These are phyloP conservation scores for Platismatia glauca DNA, from an alignment of 495 filamentous ascomycete genomes.

Conservation along the genomic window DNA sequence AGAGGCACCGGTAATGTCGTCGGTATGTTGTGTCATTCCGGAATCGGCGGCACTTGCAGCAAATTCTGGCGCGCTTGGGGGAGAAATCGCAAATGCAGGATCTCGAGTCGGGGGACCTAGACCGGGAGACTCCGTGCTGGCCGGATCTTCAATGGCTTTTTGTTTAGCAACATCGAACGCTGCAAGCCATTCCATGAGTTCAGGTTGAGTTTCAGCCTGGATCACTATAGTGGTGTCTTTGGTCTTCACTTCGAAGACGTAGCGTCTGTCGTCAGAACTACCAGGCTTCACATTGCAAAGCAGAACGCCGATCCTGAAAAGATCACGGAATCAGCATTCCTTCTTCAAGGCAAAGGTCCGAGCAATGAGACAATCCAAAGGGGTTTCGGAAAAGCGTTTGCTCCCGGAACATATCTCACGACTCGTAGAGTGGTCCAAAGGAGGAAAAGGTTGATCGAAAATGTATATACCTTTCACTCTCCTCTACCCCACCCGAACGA, in stretches of 20 bases:
- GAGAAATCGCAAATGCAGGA: conserved; percentile 86
- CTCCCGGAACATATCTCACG: too few relatives aligned
- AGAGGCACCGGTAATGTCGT: conserved; percentile 41
- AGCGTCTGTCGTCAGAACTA: conserved; percentile 84
- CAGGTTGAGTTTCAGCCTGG: conserved; percentile 84
- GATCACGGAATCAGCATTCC: too few relatives aligned
- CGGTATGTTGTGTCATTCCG: conserved; percentile 45
- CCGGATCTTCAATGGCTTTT: conserved; percentile 73
- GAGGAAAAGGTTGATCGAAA: too few relatives aligned
- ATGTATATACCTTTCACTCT: too few relatives aligned
- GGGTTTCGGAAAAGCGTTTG: too few relatives aligned
- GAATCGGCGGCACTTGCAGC: conserved; percentile 66
- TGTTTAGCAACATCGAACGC: conserved; percentile 90
- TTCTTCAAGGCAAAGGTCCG: too few relatives aligned
- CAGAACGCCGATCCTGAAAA: conserved; percentile 88
- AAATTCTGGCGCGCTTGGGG: conserved; percentile 80
- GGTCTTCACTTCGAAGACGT: conserved; percentile 98
- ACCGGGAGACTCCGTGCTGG: conserved; percentile 51
- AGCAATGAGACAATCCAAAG: too few relatives aligned
- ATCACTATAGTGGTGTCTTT: conserved; percentile 84
- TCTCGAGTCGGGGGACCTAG: conserved; percentile 51
- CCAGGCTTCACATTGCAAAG: conserved; percentile 88
- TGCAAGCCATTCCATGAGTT: conserved; percentile 85
- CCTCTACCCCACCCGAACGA: conserved; percentile 79
- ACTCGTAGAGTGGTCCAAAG: too few relatives aligned